Evolutionary conservation across 176 grass and related monocot species (phyloP).

Genomic region (Melocanna baccifera): DNA sequence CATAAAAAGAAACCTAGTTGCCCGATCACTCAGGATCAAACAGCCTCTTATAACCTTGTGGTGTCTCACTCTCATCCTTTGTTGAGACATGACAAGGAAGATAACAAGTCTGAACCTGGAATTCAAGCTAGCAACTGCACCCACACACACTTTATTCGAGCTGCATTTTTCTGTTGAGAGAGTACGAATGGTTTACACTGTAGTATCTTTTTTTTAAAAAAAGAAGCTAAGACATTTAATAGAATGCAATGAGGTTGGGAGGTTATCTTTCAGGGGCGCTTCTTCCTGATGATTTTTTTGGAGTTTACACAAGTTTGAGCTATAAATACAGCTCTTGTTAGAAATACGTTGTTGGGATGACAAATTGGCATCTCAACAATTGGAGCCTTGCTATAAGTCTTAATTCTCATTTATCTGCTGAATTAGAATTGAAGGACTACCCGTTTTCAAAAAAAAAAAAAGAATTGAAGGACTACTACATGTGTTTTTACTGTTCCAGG

Average conservation of each 20-base stretch:
- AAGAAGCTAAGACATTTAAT: not conserved
- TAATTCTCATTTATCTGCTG: not conserved
- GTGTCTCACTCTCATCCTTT: not conserved
- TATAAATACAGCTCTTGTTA: not conserved
- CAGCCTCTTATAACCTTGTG: not conserved
- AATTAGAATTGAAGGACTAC: not conserved
- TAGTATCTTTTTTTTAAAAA: not conserved
- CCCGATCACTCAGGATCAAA: not conserved
- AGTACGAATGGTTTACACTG: not conserved
- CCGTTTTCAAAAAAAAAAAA: too few relatives aligned
- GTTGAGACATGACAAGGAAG: not conserved
- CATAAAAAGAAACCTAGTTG: not conserved
- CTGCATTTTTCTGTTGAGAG: not conserved
- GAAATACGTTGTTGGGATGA: not conserved
- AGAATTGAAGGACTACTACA: not conserved
- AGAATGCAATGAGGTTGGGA: not conserved
- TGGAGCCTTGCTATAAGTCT: not conserved
- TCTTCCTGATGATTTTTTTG: not conserved
- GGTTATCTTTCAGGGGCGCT: not conserved
- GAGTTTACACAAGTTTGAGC: not conserved
- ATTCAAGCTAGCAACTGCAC: not conserved
- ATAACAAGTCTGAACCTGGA: not conserved
- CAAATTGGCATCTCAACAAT: not conserved
- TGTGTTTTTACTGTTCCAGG: constrained; percentile 37
- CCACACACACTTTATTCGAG: not conserved